phyloP scores from a whole-genome alignment of 2,329 filamentous ascomycete genomes.

The Akanthomyces muscarius region DNA sequence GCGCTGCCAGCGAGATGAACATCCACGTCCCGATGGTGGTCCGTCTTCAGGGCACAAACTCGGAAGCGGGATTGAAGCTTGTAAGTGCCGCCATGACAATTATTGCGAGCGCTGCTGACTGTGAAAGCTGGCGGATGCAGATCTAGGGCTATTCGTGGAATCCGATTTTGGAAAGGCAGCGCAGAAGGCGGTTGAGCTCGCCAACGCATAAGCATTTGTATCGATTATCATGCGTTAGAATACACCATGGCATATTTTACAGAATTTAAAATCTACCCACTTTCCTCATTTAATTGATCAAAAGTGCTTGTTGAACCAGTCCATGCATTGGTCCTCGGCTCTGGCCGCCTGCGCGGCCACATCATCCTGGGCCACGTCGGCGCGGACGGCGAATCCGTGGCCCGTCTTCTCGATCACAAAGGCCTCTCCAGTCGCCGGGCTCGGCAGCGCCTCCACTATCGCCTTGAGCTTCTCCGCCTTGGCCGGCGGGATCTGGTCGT shows the following conservation, averaged over 20 bases:
- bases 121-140: conserved; percentile 25
- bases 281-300: neutral
- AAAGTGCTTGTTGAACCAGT: conserved; percentile 31
- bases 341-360: conserved; percentile 26
- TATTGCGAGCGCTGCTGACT: neutral
- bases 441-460: conserved; percentile 33
- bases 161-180: conserved; percentile 27
- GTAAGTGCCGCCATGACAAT: conserved; percentile 27
- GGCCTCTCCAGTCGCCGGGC: conserved; percentile 33
- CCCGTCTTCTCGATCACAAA: conserved; percentile 34
- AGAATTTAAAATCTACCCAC: neutral
- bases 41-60: conserved; percentile 45
- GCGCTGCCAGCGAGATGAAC: conserved; percentile 35
- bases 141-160: conserved; percentile 26
- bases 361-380: conserved; percentile 26
- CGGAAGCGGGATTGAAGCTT: conserved; percentile 36
- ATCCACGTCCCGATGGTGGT: conserved; percentile 42
- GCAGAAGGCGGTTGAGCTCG: conserved; percentile 24
- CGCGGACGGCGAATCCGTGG: conserved; percentile 40
- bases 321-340: conserved; percentile 33
- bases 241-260: neutral
- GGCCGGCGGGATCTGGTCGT: conserved; percentile 35
- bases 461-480: conserved; percentile 32
- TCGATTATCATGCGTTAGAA: neutral
- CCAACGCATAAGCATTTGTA: conserved; percentile 9